Evolutionary conservation across 495 filamentous ascomycete species (phyloP).

Genomic region (Articulospora tetracladia): DNA sequence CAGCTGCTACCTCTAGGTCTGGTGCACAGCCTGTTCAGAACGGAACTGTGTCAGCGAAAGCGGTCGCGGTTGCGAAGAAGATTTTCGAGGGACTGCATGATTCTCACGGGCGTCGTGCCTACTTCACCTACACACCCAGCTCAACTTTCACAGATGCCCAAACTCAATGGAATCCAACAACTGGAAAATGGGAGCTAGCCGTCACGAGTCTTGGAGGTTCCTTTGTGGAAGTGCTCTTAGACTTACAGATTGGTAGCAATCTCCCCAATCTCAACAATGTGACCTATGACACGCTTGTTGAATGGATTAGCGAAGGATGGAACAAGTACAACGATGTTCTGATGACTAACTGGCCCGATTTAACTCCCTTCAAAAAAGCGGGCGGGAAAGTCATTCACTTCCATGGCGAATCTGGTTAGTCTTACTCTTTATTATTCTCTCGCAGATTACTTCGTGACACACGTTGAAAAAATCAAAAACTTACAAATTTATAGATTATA

Average conservation of each 20-base stretch:
- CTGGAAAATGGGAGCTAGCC: slow-evolving; percentile 33
- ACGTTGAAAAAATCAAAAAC: too few relatives aligned
- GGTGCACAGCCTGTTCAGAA: slow-evolving; percentile 34
- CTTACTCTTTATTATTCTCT: not conserved
- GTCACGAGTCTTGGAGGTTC: slow-evolving; percentile 35
- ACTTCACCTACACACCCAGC: slow-evolving; percentile 41
- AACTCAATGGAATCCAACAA: slow-evolving; percentile 38
- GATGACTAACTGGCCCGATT: slow-evolving; percentile 25
- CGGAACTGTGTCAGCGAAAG: slow-evolving; percentile 40
- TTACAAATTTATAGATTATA: not conserved
- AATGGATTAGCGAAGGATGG: slow-evolving; percentile 42
- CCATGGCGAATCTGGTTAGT: slow-evolving; percentile 33
- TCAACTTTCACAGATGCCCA: slow-evolving; percentile 38
- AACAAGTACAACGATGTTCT: slow-evolving; percentile 11
- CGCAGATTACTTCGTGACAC: too few relatives aligned
- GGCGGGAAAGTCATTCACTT: slow-evolving; percentile 49
- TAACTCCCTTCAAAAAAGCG: slow-evolving; percentile 36
- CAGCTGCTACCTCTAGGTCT: slow-evolving; percentile 10
- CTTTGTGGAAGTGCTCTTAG: slow-evolving; percentile 33
- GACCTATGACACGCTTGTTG: slow-evolving; percentile 44
- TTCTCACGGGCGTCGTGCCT: slow-evolving; percentile 38
- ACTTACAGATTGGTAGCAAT: slow-evolving; percentile 30
- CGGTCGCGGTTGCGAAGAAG: slow-evolving; percentile 34
- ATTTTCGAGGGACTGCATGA: slow-evolving; percentile 43
- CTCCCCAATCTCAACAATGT: slow-evolving; percentile 36